Evolutionary conservation across 202 grass and related monocot species (phyloP), one percentile per base, ranked within the genome.

Genomic region (Tripidium arundinaceum): DNA sequence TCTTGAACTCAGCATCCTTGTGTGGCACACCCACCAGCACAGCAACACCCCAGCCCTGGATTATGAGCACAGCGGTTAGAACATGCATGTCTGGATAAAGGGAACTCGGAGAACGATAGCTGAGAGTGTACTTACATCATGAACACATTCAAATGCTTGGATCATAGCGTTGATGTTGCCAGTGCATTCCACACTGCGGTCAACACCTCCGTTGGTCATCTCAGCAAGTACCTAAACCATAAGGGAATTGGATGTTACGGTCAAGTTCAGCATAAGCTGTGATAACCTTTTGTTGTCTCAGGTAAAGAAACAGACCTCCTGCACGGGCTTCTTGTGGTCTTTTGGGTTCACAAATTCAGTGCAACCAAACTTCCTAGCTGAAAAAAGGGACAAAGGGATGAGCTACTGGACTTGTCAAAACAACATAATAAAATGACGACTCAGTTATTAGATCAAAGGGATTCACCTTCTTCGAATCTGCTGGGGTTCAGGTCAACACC

Each of bases 111-210:
- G 28, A 33, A 54, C 36, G 21, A 40, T 28, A 2, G 46, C n/a
- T 3, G 12, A 70, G 0, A 46, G 65, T 9, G 18, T 54, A 21
- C 76, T 0, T 26, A 59, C 55, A 88, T 99, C 92, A 61, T 99
- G 96, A 80, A 99, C 96, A 83, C 96, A 95, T 65, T 99, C 96
- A 41, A 99, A 99, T 75, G 96, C 92, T 71, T 92, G 91, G 65
- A 99, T 93, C 96, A 95, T 95, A 12, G 96, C 92, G 1, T 88
- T 93, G 37, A 99, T 60, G 67, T 99, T 91, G 81, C 96, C 96
- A 5, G 96, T 99, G 69, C 96, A 99, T 66, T 99, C 96, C 0
- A 99, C 80, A 9, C 90, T 87, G 6, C 96, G 90, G 47, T 99
- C 96, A 63, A 96, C 96, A 26, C 96, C 96, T 2, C 96, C 96